Percentiles rank a stretch among this genome's conserved stretches.
Conservation (phyloP, 495 filamentous ascomycete species). For the Xylaria telfairii region DNA sequence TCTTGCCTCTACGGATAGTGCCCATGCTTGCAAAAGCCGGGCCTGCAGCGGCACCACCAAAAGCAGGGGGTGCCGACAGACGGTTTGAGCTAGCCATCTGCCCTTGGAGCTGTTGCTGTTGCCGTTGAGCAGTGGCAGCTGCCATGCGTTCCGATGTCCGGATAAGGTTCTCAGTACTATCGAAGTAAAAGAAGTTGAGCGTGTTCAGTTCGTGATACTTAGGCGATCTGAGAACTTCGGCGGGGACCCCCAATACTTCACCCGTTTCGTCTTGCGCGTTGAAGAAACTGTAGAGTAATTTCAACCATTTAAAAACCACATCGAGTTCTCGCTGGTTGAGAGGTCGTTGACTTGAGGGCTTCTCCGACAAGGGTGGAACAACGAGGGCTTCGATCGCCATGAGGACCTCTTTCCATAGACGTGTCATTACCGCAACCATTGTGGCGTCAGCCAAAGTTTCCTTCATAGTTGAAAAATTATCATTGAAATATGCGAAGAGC, state of each 20-base stretch:
- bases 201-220: constrained; percentile 98
- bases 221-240: constrained; percentile 90
- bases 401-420: constrained; percentile 97
- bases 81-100: constrained; percentile 58
- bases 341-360: constrained; percentile 85
- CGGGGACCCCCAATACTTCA: constrained; percentile 83
- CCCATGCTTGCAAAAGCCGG: constrained; percentile 72
- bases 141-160: constrained; percentile 95
- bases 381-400: constrained; percentile 87
- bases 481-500: constrained; percentile 96
- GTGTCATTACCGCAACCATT: constrained; percentile 97
- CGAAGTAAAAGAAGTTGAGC: constrained; percentile 98
- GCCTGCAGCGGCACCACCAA: constrained; percentile 57
- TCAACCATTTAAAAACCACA: constrained; percentile 92
- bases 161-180: constrained; percentile 87
- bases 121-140: constrained; percentile 79
- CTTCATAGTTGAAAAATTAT: constrained; percentile 99
- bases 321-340: constrained; percentile 91
- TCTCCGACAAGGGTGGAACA: constrained; percentile 94
- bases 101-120: constrained; percentile 64
- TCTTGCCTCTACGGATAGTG: constrained; percentile 81
- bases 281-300: constrained; percentile 94
- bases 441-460: constrained; percentile 89
- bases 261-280: constrained; percentile 90
- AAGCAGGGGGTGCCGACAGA: constrained; percentile 71